Evolutionary conservation across 352 stramenopile genomes (phyloP).

Genomic region (Phytophthora pinifolia): DNA sequence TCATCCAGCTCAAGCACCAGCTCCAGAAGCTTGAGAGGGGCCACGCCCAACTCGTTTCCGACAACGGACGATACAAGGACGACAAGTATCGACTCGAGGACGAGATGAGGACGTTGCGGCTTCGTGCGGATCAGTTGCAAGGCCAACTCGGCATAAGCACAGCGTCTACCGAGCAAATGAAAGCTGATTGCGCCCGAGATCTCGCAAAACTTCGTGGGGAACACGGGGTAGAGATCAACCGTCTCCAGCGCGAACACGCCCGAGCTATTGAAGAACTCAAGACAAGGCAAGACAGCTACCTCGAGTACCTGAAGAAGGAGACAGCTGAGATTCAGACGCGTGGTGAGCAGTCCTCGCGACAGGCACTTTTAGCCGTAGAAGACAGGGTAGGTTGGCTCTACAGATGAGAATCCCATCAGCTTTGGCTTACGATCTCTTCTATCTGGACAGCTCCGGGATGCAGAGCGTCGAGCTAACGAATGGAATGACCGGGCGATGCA

Average conservation of each 20-base stretch:
- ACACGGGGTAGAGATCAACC: conserved; percentile 38
- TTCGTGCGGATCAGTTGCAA: conserved; percentile 38
- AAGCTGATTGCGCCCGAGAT: conserved; percentile 44
- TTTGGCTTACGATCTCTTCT: too few relatives aligned
- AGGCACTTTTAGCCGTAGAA: conserved; percentile 32
- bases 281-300: conserved; percentile 38
- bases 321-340: conserved; percentile 27
- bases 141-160: conserved; percentile 40
- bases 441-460: conserved; percentile 33
- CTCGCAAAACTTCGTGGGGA: conserved; percentile 47
- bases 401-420: not conserved
- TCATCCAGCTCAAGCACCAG: conserved; percentile 62
- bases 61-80: conserved; percentile 44
- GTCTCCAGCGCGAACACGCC: conserved; percentile 48
- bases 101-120: conserved; percentile 32
- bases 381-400: conserved; percentile 22
- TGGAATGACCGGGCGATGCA: conserved; percentile 45
- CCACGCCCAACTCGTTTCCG: conserved; percentile 37
- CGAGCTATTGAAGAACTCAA: conserved; percentile 46
- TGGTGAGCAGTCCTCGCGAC: conserved; percentile 26
- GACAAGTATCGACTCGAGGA: conserved; percentile 36
- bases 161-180: conserved; percentile 34
- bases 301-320: conserved; percentile 54
- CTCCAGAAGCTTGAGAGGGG: conserved; percentile 48
- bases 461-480: conserved; percentile 33